Conservation (phyloP, 1,139 yeast species). For the Kluyveromyces marxianus region DNA sequence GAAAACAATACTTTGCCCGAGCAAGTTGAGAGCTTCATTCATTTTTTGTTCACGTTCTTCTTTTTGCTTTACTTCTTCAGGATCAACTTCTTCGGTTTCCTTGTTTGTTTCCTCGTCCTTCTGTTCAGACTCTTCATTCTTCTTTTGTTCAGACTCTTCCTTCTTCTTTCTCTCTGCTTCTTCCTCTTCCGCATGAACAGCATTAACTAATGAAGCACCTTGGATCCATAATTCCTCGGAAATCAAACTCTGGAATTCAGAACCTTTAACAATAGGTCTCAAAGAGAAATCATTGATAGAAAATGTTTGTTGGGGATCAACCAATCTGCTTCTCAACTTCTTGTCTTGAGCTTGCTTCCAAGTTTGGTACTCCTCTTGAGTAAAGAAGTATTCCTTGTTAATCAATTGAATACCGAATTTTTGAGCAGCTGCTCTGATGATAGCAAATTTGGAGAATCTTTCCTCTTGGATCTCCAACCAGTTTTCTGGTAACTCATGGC, state of each 20-base stretch:
- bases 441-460: slow-evolving; percentile 33
- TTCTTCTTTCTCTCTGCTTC: background rate
- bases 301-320: slow-evolving; percentile 36
- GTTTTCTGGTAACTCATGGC: slow-evolving; percentile 45
- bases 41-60: slow-evolving; percentile 18
- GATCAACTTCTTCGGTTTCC: background rate
- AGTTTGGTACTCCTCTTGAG: slow-evolving; percentile 39
- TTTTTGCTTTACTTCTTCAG: slow-evolving; percentile 31
- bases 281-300: slow-evolving; percentile 58
- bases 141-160: background rate
- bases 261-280: slow-evolving; percentile 66
- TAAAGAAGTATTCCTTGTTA: slow-evolving; percentile 34
- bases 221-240: slow-evolving; percentile 76
- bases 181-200: background rate
- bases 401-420: slow-evolving; percentile 87
- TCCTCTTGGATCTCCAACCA: slow-evolving; percentile 37
- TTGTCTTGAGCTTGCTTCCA: slow-evolving; percentile 35
- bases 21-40: slow-evolving; percentile 47
- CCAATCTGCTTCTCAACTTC: slow-evolving; percentile 29
- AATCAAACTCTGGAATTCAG: slow-evolving; percentile 56
- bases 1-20: slow-evolving; percentile 63
- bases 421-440: slow-evolving; percentile 65
- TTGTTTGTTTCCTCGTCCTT: background rate
- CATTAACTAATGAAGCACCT: slow-evolving; percentile 46
- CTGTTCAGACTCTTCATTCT: background rate